Conservation (phyloP, 2,329 filamentous ascomycete genomes). For the Xylaria sp. region DNA sequence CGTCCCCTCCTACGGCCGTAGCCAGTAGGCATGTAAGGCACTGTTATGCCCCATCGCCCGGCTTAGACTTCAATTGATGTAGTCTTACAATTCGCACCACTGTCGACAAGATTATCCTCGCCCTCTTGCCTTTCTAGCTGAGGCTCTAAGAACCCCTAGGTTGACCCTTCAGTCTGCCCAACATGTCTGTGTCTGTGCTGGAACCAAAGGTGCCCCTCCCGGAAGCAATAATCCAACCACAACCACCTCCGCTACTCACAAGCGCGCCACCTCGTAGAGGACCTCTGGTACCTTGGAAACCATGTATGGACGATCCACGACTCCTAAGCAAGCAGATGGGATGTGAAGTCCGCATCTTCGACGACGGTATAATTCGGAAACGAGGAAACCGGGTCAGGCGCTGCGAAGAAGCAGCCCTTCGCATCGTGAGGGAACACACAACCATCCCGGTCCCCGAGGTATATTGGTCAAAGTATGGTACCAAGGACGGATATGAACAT, state of each 20-base stretch:
- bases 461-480: not conserved
- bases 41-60: not conserved
- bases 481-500: not conserved
- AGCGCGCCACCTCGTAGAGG: too few relatives aligned
- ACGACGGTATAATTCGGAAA: not conserved
- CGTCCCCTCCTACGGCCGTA: too few relatives aligned
- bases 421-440: conserved; percentile 13
- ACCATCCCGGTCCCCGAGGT: conserved; percentile 20
- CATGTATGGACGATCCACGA: conserved; percentile 11
- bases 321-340: conserved; percentile 14
- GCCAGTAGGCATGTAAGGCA: too few relatives aligned
- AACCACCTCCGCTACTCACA: too few relatives aligned
- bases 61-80: not conserved
- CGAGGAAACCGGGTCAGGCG: not conserved
- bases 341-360: conserved; percentile 7
- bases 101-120: too few relatives aligned
- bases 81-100: too few relatives aligned
- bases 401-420: conserved; percentile 14
- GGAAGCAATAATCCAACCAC: too few relatives aligned
- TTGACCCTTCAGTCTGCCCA: too few relatives aligned
- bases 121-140: too few relatives aligned
- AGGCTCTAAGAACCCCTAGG: too few relatives aligned
- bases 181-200: too few relatives aligned
- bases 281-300: conserved; percentile 7
- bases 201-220: too few relatives aligned